Evolutionary conservation across 192 early-diverging fungal genomes (phyloP), one percentile per base, ranked within the genome.

Genomic region (Coemansia sp.): DNA sequence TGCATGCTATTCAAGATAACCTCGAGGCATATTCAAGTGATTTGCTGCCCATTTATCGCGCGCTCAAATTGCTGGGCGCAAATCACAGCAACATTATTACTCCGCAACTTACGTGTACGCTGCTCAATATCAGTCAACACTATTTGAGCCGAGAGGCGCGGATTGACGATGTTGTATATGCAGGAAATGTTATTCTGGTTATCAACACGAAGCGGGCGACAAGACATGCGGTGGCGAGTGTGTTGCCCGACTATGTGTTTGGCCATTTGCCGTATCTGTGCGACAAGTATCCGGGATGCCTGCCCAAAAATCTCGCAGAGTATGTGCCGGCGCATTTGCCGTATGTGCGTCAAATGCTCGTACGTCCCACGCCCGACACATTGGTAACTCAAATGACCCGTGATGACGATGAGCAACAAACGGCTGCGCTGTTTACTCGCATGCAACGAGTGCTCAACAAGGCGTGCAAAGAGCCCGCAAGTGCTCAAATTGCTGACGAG

Each of bases 231-330:
- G 66, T 92, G 6, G 63, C 60, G 0, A 25, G 57, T 0, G 81
- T 76, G 15, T 49, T 96, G 28, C 94, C 94, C 12, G 80, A 87
- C 38, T 93, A 88, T 70, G 70, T 88, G 2, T 91, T 84, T 66
- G 71, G 76, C 48, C 91, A 95, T 66, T 84, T 90, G 28, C 78
- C 83, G 10, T 96, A 94, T 59, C 71, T 93, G 5, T 64, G 82
- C 15, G 84, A 87, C 70, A 91, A 87, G 70, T 92, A 76, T n/a
- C 74, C 55, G 2, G 70, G 59, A 38, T 73, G 70, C 52, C 37
- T 81, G 26, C 79, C 79, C 3, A 24, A 40, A 1, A 50, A 73
- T 17, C 47, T 81, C 28, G 46, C 24, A 11, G 49, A 67, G 25
- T 36, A 63, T 3, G 79, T 81, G n/a, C 79, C 79, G 0, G 8